Base-by-base conservation (phyloP, 78 protist species). In the Chrysochromulina tobinii region DNA sequence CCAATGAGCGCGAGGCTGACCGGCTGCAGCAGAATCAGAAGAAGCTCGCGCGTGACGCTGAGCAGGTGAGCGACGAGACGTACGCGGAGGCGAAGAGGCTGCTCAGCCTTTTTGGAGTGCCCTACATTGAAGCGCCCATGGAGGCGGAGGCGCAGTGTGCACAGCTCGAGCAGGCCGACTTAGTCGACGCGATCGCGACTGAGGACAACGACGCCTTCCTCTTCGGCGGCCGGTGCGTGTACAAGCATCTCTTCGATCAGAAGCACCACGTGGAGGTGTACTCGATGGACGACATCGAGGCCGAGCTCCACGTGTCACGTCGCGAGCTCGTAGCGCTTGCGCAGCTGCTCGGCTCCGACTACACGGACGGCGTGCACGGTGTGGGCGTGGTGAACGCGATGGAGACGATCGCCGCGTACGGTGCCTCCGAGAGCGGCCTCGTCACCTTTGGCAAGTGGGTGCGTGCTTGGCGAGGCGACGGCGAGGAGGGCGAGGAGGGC, bases 71-170 rank as follows among this genome's bases (percentile, higher is more conserved):
- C 21, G 58, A 75, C 12, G 83, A 75, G 25, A 6, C 3, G 0
- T n/a, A 18, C 83, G 54, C 3, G 18, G 83, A 75, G 3, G 21
- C n/a, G 3, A 75, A 75, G 57, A 4, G 27, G 23, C 83, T 75
- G 3, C 83, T 75, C 57, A 3, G 23, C 2, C 83, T 75, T n/a
- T 75, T 75, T n/a, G 83, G 77, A 25, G 88, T 94, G 25, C 96
- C 96, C 2, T 92, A 21, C 59, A 85, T 94, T 7, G 93, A 93
- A 3, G 86, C 95, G 53, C 95, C 96, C 2, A 81, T 84, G 17
- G 96, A 94, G 75, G 96, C 96, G 14, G 96, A 94, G 77, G 86
- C 96, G 69, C 95, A 94, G 90, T 94, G 96, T 89, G 96, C 96
- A 1, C 67, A 61, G 9, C 64, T 94, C 51, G 79, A 67, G 81